Percentiles rank a stretch among this genome's conserved stretches.
Evolutionary conservation across 495 filamentous ascomycete species (phyloP).

Genomic region (Parachaetomium inaequale): DNA sequence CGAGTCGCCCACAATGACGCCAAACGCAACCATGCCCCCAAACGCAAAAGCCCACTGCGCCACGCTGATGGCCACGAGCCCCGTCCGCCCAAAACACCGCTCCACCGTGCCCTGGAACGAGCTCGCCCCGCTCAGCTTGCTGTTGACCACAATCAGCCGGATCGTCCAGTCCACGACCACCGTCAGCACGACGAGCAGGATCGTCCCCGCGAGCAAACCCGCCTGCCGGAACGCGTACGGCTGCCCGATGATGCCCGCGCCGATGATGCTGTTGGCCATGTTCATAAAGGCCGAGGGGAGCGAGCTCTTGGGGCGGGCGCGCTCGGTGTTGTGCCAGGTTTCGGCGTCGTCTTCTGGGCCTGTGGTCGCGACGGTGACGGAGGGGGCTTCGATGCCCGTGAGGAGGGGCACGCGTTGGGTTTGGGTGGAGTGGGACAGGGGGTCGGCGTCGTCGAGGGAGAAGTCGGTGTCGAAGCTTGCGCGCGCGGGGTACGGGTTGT

Average conservation of each 20-base stretch:
- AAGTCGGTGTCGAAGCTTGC: constrained; percentile 37
- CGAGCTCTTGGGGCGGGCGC: constrained; percentile 46
- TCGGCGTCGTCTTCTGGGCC: constrained; percentile 43
- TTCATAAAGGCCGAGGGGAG: constrained; percentile 77
- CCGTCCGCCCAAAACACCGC: constrained; percentile 82
- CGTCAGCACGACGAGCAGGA: constrained; percentile 75
- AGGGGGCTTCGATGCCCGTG: constrained; percentile 82
- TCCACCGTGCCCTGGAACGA: constrained; percentile 95
- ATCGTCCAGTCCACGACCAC: constrained; percentile 95
- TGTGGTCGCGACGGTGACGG: constrained; percentile 73
- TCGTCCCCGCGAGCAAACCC: constrained; percentile 72
- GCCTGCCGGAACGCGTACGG: constrained; percentile 93
- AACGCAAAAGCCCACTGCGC: constrained; percentile 99
- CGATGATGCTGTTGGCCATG: constrained; percentile 98
- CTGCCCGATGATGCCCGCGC: constrained; percentile 95
- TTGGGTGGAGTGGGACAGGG: constrained; percentile 8
- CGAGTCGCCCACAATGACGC: constrained; percentile 92
- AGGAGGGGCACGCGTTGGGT: constrained; percentile 67
- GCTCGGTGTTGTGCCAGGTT: constrained; percentile 44
- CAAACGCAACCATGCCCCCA: constrained; percentile 97
- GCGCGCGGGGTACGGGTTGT: constrained; percentile 40
- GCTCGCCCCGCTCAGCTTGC: constrained; percentile 85
- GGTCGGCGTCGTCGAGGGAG: constrained; percentile 34
- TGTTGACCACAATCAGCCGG: constrained; percentile 90
- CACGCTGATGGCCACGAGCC: constrained; percentile 82